Evolutionary conservation across 169 alveolate genomes (phyloP).

Genomic region (Plasmodium inui): DNA sequence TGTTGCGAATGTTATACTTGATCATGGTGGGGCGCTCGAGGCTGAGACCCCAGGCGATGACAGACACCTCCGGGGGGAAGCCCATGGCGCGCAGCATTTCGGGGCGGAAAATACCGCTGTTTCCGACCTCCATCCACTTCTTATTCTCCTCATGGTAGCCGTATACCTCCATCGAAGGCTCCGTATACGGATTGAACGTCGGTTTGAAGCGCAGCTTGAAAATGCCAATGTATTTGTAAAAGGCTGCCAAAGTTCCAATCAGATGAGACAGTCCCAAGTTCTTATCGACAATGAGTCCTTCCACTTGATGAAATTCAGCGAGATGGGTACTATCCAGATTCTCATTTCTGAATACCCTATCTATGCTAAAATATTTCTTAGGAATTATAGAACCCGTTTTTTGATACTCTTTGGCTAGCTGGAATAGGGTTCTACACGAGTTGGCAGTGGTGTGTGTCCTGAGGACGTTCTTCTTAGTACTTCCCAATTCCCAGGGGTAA

Average conservation of each 20-base stretch:
- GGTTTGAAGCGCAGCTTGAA: slow-evolving; percentile 95
- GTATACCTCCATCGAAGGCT: slow-evolving; percentile 99
- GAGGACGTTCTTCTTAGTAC: slow-evolving; percentile 85
- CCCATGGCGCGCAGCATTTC: slow-evolving; percentile 99
- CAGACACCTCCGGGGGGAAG: slow-evolving; percentile 96
- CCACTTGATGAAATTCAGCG: slow-evolving; percentile 99
- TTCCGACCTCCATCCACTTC: slow-evolving; percentile 98
- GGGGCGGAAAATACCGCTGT: slow-evolving; percentile 99
- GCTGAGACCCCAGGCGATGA: slow-evolving; percentile 99
- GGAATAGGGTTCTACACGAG: slow-evolving; percentile 94
- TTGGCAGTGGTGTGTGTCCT: slow-evolving; percentile 99
- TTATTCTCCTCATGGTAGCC: slow-evolving; percentile 97
- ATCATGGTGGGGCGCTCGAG: slow-evolving; percentile 99
- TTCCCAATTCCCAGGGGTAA: slow-evolving; percentile 96
- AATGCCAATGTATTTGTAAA: slow-evolving; percentile 96
- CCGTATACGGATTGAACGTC: slow-evolving; percentile 99
- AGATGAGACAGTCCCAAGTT: slow-evolving; percentile 93
- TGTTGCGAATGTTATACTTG: slow-evolving; percentile 94
- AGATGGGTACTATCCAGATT: slow-evolving; percentile 99
- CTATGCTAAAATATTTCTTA: slow-evolving; percentile 97
- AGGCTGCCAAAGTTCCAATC: slow-evolving; percentile 92
- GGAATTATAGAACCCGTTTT: slow-evolving; percentile 85
- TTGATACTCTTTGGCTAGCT: slow-evolving; percentile 93
- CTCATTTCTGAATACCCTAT: slow-evolving; percentile 99
- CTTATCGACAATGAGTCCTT: slow-evolving; percentile 95